Percentiles rank a stretch among this genome's conserved stretches.
Evolutionary conservation across 768 basidiomycete species (phyloP).

Genomic region (Nevesoporus exiguus): DNA sequence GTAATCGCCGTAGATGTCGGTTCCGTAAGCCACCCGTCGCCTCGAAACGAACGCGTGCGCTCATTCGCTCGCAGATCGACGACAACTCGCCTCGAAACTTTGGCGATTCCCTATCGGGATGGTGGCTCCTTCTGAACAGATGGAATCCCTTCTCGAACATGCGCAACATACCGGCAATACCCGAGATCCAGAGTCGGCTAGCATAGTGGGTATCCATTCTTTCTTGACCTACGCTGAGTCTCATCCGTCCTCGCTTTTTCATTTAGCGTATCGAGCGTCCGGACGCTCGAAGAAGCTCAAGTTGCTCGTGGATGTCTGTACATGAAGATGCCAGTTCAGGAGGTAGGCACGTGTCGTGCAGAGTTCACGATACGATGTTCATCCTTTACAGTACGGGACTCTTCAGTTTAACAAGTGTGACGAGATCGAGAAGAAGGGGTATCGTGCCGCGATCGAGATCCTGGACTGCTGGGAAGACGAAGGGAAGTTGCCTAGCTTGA

Average conservation of each 20-base stretch:
- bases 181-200: constrained; percentile 90
- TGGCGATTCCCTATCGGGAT: constrained; percentile 93
- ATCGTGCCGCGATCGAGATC: constrained; percentile 65
- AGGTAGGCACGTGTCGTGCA: constrained; percentile 45
- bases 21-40: constrained; percentile 49
- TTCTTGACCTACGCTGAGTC: neutral
- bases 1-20: constrained; percentile 96
- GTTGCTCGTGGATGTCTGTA: constrained; percentile 84
- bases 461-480: constrained; percentile 79
- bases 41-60: neutral
- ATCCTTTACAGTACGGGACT: constrained; percentile 71
- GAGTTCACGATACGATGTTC: neutral
- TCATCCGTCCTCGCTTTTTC: neutral
- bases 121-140: constrained; percentile 91
- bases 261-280: constrained; percentile 88
- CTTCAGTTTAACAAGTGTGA: constrained; percentile 87
- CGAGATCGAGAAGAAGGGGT: constrained; percentile 83
- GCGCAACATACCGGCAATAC: constrained; percentile 77
- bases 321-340: constrained; percentile 92
- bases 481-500: constrained; percentile 73
- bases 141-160: constrained; percentile 89
- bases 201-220: constrained; percentile 70
- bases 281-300: constrained; percentile 95
- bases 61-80: constrained; percentile 49
- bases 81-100: constrained; percentile 94